phyloP scores from a whole-genome alignment of 1,284 basidiomycete species.

The Rhodotorula sp. region DNA sequence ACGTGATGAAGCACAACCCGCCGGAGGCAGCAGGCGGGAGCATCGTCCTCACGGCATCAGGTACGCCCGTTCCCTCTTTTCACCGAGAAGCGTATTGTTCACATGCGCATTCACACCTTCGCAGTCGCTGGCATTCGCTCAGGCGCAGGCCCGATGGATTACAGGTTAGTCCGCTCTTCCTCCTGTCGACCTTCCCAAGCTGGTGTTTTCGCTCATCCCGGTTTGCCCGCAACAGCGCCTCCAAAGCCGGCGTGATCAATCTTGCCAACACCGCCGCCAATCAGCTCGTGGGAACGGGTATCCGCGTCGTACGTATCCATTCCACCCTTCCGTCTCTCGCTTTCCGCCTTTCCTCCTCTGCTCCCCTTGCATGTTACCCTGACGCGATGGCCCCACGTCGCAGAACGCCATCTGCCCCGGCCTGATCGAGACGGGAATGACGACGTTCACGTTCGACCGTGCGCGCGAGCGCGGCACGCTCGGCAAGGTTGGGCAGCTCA shows the following conservation, averaged over 20 bases:
- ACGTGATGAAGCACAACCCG: conserved; percentile 68
- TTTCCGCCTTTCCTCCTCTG: background rate
- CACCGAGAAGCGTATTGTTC: background rate
- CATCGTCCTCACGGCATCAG: conserved; percentile 85
- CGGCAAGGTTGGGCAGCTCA: conserved; percentile 79
- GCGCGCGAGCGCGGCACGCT: conserved; percentile 72
- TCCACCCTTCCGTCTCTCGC: background rate
- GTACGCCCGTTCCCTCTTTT: conserved; percentile 53
- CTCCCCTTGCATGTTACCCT: too few relatives aligned
- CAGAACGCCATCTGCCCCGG: conserved; percentile 85
- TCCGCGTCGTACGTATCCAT: conserved; percentile 68
- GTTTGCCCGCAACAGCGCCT: conserved; percentile 63
- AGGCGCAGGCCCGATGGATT: conserved; percentile 82
- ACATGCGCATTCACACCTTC: background rate
- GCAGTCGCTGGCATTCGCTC: conserved; percentile 80
- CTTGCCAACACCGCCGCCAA: conserved; percentile 78
- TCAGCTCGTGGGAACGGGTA: conserved; percentile 76
- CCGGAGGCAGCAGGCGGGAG: conserved; percentile 67
- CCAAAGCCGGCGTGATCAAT: conserved; percentile 85
- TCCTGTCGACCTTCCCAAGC: too few relatives aligned
- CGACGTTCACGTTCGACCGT: conserved; percentile 58
- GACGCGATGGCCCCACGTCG: too few relatives aligned
- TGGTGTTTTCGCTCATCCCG: too few relatives aligned
- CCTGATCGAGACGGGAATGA: conserved; percentile 65
- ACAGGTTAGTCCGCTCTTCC: conserved; percentile 54